Percentiles rank a stretch among this genome's conserved stretches.
These are phyloP conservation scores for Backusella westeae DNA, from an alignment of 192 early-diverging fungal genomes.

Conservation along the genomic window DNA sequence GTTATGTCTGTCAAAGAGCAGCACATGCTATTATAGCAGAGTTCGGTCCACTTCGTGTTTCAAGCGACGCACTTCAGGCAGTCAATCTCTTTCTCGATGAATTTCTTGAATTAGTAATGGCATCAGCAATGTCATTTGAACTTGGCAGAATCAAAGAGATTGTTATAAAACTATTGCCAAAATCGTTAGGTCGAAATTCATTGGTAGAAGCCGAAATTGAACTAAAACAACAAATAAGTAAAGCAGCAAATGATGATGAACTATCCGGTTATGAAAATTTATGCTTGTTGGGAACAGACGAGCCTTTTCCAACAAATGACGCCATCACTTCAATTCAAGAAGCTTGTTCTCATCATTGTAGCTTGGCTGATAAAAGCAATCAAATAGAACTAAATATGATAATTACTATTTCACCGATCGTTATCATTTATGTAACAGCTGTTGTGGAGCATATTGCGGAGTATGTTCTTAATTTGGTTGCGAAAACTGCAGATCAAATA, in stretches of 20 bases:
- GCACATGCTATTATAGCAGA: constrained; percentile 59
- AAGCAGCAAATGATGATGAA: constrained; percentile 19
- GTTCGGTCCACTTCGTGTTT: constrained; percentile 51
- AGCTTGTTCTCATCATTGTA: constrained; percentile 51
- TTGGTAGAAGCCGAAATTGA: constrained; percentile 60
- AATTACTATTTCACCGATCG: constrained; percentile 29
- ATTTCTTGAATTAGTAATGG: constrained; percentile 45
- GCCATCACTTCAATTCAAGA: constrained; percentile 44
- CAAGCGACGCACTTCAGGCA: constrained; percentile 51
- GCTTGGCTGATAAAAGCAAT: constrained; percentile 36
- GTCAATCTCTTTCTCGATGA: constrained; percentile 58
- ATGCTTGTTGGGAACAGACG: constrained; percentile 15
- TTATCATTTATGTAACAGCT: constrained; percentile 56
- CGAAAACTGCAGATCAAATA: constrained; percentile 46
- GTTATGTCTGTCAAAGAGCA: constrained; percentile 55
- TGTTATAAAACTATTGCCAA: constrained; percentile 44
- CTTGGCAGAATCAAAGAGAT: constrained; percentile 46
- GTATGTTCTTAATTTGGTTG: constrained; percentile 50
- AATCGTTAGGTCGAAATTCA: constrained; percentile 52
- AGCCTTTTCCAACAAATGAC: constrained; percentile 25
- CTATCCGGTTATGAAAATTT: constrained; percentile 33
- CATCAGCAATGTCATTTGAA: constrained; percentile 50
- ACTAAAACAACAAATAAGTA: constrained; percentile 49
- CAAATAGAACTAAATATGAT: not conserved
- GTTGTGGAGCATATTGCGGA: constrained; percentile 58